Percentiles rank a stretch among this genome's conserved stretches.
Evolutionary conservation across 140 eudicot genomes (phyloP).

Genomic region (Erigeron philadelphicus): DNA sequence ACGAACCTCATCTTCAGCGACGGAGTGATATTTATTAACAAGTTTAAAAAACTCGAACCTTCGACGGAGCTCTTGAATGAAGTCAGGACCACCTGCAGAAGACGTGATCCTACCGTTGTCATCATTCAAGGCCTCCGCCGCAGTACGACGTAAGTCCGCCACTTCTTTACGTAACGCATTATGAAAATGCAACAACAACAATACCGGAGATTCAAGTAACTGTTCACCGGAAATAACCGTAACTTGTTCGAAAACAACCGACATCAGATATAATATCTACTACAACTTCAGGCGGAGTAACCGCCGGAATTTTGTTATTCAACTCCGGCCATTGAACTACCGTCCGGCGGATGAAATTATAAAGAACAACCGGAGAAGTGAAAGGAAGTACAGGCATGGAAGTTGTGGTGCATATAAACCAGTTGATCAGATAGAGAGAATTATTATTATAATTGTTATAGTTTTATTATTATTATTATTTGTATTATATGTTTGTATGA

Average conservation of each 20-base stretch:
- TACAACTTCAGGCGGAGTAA: conserved; percentile 1
- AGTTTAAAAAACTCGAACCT: conserved; percentile 72
- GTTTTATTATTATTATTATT: too few relatives aligned
- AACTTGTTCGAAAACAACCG: conserved; percentile 12
- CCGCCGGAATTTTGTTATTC: conserved; percentile 27
- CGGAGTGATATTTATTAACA: conserved; percentile 65
- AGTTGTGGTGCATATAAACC: conserved; percentile 38
- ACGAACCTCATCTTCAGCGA: conserved; percentile 86
- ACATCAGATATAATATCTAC: conserved; percentile 4
- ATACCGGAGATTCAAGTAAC: conserved; percentile 55
- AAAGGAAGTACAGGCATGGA: conserved; percentile 47
- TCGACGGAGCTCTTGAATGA: conserved; percentile 42
- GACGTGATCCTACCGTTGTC: background rate
- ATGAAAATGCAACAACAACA: conserved; percentile 55
- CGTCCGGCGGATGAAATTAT: conserved; percentile 30
- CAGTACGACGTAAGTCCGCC: conserved; percentile 43
- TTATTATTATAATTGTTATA: background rate
- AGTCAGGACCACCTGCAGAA: conserved; percentile 25
- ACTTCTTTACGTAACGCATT: conserved; percentile 66
- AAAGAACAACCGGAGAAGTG: conserved; percentile 28
- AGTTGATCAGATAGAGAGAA: background rate
- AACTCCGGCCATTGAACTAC: conserved; percentile 42
- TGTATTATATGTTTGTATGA: too few relatives aligned
- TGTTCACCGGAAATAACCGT: conserved; percentile 32
- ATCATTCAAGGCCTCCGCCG: conserved; percentile 42